Evolutionary conservation across 116 monocot species (phyloP), one percentile per base, ranked within the genome.

Genomic region (Cymodocea nodosa): DNA sequence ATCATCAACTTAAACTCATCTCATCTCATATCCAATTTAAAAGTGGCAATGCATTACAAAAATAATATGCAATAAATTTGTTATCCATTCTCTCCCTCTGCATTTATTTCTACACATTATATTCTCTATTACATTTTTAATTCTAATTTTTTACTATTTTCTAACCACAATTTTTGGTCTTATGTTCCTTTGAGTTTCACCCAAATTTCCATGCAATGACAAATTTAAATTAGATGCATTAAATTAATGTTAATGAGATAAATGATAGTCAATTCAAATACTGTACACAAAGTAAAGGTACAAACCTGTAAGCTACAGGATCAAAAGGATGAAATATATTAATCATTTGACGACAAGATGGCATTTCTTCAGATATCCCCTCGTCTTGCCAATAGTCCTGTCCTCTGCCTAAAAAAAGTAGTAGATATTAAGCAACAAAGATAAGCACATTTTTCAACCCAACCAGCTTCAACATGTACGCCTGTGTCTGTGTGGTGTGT

Each of bases 271-370:
- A 64, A 36, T 34, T 62, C 49, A 64, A 23, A 4, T 24, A 48
- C 9, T 12, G 40, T 20, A 5, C 22, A 8, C 0, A 25, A 11
- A 66, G 19, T 25, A 60, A 60, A 60, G 6, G 15, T 17, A 66
- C 51, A 71, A 72, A 97, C 97, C 97, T 88, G 59, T 91, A 97
- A 59, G 97, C 97, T 40, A 97, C 97, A 73, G 97, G 97, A 78
- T 97, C 97, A 78, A 85, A 97, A 18, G 97, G 97, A 81, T 97
- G 97, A 67, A 97, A 97, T 71, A 97, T 91, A 72, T 97, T 97
- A 65, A 97, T 83, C 91, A 91, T 97, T 73, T 88, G 81, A 37
- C 80, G 66, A 73, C 97, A 97, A 60, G 66, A 78, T 37, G 97
- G 91, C 77, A 97, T 88, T 64, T 87, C 91, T 75, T 97, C 97